These are phyloP conservation scores for Paspalum vaginatum DNA, from an alignment of 176 grass and related monocot species.

Conservation along the genomic window DNA sequence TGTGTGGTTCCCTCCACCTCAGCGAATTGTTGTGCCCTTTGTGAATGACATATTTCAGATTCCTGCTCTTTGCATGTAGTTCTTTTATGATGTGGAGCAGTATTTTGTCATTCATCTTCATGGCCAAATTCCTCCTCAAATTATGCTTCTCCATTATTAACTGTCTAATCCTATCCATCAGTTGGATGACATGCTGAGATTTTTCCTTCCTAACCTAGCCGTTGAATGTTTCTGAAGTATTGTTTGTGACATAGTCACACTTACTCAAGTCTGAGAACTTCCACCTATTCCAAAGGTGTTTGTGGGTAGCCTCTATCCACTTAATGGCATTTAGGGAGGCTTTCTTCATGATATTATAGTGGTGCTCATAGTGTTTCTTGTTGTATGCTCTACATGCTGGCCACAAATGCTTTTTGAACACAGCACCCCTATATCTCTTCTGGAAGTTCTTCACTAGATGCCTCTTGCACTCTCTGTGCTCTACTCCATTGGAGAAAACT, in stretches of 20 bases:
- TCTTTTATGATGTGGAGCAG: neutral
- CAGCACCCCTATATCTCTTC: neutral
- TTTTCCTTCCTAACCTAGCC: neutral
- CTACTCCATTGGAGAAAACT: neutral
- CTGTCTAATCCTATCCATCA: neutral
- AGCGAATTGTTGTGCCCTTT: neutral
- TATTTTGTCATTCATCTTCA: neutral
- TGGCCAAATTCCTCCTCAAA: neutral
- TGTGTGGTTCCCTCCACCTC: neutral
- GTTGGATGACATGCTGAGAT: neutral
- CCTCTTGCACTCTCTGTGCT: neutral
- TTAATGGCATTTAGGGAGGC: neutral
- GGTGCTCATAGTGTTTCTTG: neutral
- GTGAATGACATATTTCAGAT: neutral
- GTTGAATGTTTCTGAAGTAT: neutral
- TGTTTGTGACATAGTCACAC: constrained; percentile 4
- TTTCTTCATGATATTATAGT: neutral
- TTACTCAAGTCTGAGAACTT: neutral
- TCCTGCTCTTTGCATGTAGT: neutral
- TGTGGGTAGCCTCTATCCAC: neutral
- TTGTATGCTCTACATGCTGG: neutral
- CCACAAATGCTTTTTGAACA: neutral
- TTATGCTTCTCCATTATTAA: neutral
- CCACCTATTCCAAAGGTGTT: neutral
- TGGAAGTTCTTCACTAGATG: neutral